A percentile compares a stretch with the other conserved stretches of the same genome.
phyloP scores from a whole-genome alignment of 306 rosid genomes.

The Lathyrus sativus region DNA sequence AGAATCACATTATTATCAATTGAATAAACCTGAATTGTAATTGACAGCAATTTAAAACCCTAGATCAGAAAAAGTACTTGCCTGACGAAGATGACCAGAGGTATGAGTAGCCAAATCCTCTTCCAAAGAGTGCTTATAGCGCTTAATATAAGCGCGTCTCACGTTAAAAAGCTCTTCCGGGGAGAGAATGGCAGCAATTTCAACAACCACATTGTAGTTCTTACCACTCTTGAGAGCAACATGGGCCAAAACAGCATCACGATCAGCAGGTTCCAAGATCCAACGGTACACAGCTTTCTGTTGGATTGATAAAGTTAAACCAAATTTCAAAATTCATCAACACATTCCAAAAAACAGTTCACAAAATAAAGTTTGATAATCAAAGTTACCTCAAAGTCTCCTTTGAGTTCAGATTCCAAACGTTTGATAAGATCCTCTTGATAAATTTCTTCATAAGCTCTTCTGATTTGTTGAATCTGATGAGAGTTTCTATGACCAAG shows the following conservation, averaged over 20 bases:
- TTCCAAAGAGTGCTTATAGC: conserved; percentile 77
- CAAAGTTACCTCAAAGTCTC: conserved; percentile 67
- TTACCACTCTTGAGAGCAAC: conserved; percentile 59
- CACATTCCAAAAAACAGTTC: background rate
- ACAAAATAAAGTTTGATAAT: too few relatives aligned
- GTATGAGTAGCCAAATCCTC: conserved; percentile 79
- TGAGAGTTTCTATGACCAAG: conserved; percentile 64
- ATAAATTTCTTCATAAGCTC: conserved; percentile 54
- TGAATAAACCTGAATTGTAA: too few relatives aligned
- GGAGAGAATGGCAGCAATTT: conserved; percentile 52
- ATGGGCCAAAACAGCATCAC: conserved; percentile 75
- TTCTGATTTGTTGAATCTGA: conserved; percentile 74
- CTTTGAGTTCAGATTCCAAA: conserved; percentile 74
- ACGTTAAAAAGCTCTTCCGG: conserved; percentile 71
- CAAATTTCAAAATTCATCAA: background rate
- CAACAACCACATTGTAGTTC: conserved; percentile 56
- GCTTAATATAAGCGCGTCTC: conserved; percentile 46
- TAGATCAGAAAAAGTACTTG: background rate
- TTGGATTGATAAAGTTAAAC: background rate
- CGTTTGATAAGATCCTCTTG: conserved; percentile 80
- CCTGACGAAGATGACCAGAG: conserved; percentile 77
- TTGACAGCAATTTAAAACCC: too few relatives aligned
- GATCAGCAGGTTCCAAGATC: conserved; percentile 67
- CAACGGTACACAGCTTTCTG: conserved; percentile 85
- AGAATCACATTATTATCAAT: too few relatives aligned